Base-by-base conservation (phyloP, 1,139 yeast genomes). In the Debaryomyces subglobosus region DNA sequence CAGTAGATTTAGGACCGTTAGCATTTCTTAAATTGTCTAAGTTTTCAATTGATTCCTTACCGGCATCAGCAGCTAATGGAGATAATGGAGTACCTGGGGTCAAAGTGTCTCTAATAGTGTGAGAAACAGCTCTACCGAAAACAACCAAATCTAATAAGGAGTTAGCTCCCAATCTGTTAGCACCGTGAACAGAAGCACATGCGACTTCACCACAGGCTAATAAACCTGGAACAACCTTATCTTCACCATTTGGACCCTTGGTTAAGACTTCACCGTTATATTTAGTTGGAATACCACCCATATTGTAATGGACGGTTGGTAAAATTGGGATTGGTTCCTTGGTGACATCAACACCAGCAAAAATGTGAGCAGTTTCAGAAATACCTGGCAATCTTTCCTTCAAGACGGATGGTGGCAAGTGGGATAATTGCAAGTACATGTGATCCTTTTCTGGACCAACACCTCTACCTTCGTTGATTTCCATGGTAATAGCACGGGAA, bases 251-350 rank as follows among this genome's bases (percentile, higher is more conserved):
- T 65, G 82, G 91, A 66, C 86, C 89, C 62, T 87, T 70, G 49
- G 90, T 90, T 59, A 94, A 72, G 46, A 85, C 97, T 77, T 94
- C 97, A 79, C 98, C 98, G 61, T 87, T 88, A 89, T 91, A 94
- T 71, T 87, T 90, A 61, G 99, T 94, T 72, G 98, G 99, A 60
- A 94, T 89, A 85, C 99, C 99, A 72, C 99, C 99, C 99, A 94
- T 94, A 75, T 94, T 94, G 81, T 94, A 94, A 76, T 94, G 99
- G 57, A 94, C 99, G 56, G 99, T 94, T 63, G 99, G 99, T 65
- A 94, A 77, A 62, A 94, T 92, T 63, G 99, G 99, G 68, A 94
- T 94, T 67, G 99, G 98, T 77, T 94, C 97, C 81, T 94, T 94
- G 58, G 99, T 94, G 57, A 94, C 98, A 73, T 94, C 99, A 59